Percentiles rank a stretch among this genome's conserved stretches.
Conservation (phyloP, 2,329 filamentous ascomycete species). For the Stachybotrys chartarum region DNA sequence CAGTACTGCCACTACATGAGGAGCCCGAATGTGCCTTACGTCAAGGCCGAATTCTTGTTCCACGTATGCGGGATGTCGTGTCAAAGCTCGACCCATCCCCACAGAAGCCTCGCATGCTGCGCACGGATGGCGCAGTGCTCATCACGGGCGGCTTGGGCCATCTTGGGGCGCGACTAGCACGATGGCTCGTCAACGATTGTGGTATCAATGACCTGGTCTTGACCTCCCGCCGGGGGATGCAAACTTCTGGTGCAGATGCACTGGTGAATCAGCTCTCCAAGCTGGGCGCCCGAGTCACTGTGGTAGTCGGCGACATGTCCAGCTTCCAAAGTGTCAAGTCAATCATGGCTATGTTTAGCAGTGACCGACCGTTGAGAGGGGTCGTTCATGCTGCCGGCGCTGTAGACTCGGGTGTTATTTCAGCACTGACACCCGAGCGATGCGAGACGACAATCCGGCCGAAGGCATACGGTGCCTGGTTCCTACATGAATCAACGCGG, state of each 20-base stretch:
- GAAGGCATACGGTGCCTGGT: constrained; percentile 25
- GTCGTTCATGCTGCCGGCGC: constrained; percentile 9
- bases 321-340: constrained; percentile 1
- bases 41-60: constrained; percentile 4
- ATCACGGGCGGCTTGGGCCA: constrained; percentile 9
- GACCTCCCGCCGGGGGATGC: constrained; percentile 6
- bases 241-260: constrained; percentile 1
- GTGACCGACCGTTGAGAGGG: constrained; percentile 5
- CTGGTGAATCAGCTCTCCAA: constrained; percentile 5
- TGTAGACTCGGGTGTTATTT: constrained; percentile 6
- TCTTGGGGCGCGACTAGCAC: constrained; percentile 7
- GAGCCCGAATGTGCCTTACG: constrained; percentile 9
- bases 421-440: constrained; percentile 22
- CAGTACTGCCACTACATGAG: background rate
- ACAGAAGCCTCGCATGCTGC: background rate
- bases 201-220: constrained; percentile 7
- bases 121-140: constrained; percentile 7
- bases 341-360: constrained; percentile 5
- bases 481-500: constrained; percentile 17
- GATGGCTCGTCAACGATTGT: constrained; percentile 5
- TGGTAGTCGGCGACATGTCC: constrained; percentile 6
- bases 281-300: constrained; percentile 5
- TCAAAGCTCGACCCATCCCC: background rate
- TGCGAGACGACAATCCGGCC: constrained; percentile 16
- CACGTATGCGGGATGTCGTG: constrained; percentile 4